These are phyloP conservation scores for Nothophytophthora sp. DNA, from an alignment of 352 stramenopile genomes.

Conservation along the genomic window DNA sequence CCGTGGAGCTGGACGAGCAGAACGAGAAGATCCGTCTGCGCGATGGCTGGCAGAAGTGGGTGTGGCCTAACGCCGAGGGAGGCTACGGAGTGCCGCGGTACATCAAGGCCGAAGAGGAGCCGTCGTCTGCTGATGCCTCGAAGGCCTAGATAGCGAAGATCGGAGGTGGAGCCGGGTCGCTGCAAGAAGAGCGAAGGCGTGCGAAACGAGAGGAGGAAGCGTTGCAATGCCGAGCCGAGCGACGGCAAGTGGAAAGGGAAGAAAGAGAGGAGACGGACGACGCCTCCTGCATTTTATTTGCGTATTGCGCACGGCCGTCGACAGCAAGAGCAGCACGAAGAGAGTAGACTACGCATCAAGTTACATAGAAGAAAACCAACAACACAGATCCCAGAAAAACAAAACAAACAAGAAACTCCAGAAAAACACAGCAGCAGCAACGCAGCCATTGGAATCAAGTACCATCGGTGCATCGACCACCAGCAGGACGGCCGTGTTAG, in stretches of 20 bases:
- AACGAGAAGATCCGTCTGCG: slow-evolving; percentile 92
- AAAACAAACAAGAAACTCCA: slow-evolving; percentile 14
- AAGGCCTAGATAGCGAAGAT: slow-evolving; percentile 34
- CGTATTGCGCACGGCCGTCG: slow-evolving; percentile 20
- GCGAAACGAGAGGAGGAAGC: background rate
- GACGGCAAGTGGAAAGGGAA: background rate
- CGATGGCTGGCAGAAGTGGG: slow-evolving; percentile 87
- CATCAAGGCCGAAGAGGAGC: slow-evolving; percentile 71
- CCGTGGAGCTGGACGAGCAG: slow-evolving; percentile 79
- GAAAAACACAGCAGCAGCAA: slow-evolving; percentile 18
- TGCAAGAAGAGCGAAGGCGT: background rate
- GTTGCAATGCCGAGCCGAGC: background rate
- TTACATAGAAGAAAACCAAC: slow-evolving; percentile 29
- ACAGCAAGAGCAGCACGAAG: slow-evolving; percentile 16
- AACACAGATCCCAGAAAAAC: slow-evolving; percentile 16
- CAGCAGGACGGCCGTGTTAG: slow-evolving; percentile 35
- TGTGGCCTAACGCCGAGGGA: slow-evolving; percentile 89
- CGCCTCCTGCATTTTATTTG: slow-evolving; percentile 15
- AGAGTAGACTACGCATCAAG: slow-evolving; percentile 37
- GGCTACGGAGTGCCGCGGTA: slow-evolving; percentile 86
- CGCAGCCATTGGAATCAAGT: slow-evolving; percentile 14
- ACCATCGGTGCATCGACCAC: slow-evolving; percentile 25
- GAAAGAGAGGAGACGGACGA: background rate
- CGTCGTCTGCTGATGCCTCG: slow-evolving; percentile 22
- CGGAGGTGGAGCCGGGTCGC: too few species aligned